Evolutionary conservation across 2,329 filamentous ascomycete genomes (phyloP), one percentile per base, ranked within the genome.

Genomic region (Xylaria digitata): DNA sequence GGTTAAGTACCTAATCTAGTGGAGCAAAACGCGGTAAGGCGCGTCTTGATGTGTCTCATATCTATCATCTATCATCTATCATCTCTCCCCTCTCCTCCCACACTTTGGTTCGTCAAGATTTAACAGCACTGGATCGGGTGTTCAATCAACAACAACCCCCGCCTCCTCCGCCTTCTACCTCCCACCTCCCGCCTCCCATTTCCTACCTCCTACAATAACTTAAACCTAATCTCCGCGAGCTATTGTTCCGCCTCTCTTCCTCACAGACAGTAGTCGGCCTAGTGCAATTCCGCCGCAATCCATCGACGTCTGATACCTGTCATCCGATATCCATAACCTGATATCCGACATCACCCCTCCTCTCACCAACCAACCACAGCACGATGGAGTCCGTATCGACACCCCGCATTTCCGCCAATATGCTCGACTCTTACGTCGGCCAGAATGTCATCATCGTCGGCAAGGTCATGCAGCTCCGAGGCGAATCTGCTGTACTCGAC

Each of bases 381-480:
- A 82, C 65, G 70, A 95, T 95, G 92, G 86, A 94, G 76, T 82
- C 90, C 74, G 89, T 83, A 66, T 85, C 85, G 30, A 88, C 93
- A 55, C 95, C 96, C 34, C 94, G 96, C 79, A 89, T 97, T 78
- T 93, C 92, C 54, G 91, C 92, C 60, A 82, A 86, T 46, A 92
- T 95, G 80, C 90, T 98, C 65, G 88, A 93, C 77, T 85, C 85
- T 75, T 97, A 94, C 82, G 85, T 89, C 71, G 84, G 85, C 72
- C 86, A 88, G 71, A 92, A 92, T 69, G 92, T 98, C 69, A 94
- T 94, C 74, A 84, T 98, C 62, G 85, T 97, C 5, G 96, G 96
- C 75, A 94, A 91, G 75, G 94, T 98, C 53, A 87, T 88, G 3
- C 90, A 96, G 75, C 84, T 98, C 26, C 90, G 90, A 58, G 94